Evolutionary conservation across 2,329 filamentous ascomycete species (phyloP).

Genomic region (Herpotrichia juniperi): DNA sequence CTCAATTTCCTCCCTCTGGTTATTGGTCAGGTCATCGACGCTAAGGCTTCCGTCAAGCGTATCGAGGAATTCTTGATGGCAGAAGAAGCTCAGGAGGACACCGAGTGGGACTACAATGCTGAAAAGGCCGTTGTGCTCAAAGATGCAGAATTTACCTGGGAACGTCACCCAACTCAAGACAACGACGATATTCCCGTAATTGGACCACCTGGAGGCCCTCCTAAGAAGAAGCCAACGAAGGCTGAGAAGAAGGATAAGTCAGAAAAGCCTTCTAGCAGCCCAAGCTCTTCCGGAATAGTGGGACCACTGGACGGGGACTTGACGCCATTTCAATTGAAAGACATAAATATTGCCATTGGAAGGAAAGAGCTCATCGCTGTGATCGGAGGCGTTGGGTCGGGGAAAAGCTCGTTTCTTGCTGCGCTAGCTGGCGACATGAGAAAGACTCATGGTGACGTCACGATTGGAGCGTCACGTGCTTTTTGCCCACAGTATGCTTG

Average conservation of each 20-base stretch:
- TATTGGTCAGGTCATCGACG: constrained; percentile 88
- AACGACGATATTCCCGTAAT: constrained; percentile 39
- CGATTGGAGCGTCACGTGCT: constrained; percentile 78
- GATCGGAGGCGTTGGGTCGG: constrained; percentile 88
- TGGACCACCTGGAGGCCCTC: constrained; percentile 34
- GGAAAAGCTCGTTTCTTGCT: constrained; percentile 87
- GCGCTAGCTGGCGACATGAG: constrained; percentile 95
- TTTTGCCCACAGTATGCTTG: constrained; percentile 97
- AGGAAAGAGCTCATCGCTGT: constrained; percentile 80
- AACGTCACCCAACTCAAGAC: constrained; percentile 65
- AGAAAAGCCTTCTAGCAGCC: constrained; percentile 28
- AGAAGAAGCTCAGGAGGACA: constrained; percentile 81
- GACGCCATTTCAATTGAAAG: constrained; percentile 75
- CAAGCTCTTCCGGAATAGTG: constrained; percentile 60
- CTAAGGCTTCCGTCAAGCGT: constrained; percentile 80
- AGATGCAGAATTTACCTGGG: constrained; percentile 86
- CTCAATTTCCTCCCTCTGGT: constrained; percentile 88
- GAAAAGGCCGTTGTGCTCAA: constrained; percentile 69
- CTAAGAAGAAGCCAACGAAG: constrained; percentile 49
- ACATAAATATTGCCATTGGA: constrained; percentile 70
- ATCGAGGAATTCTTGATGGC: constrained; percentile 87
- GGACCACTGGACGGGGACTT: constrained; percentile 50
- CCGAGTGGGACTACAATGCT: constrained; percentile 60
- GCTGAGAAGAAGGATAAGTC: constrained; percentile 54
- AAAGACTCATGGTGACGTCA: constrained; percentile 74